Conservation (phyloP, 2,329 filamentous ascomycete species). For the Diaporthe eres region DNA sequence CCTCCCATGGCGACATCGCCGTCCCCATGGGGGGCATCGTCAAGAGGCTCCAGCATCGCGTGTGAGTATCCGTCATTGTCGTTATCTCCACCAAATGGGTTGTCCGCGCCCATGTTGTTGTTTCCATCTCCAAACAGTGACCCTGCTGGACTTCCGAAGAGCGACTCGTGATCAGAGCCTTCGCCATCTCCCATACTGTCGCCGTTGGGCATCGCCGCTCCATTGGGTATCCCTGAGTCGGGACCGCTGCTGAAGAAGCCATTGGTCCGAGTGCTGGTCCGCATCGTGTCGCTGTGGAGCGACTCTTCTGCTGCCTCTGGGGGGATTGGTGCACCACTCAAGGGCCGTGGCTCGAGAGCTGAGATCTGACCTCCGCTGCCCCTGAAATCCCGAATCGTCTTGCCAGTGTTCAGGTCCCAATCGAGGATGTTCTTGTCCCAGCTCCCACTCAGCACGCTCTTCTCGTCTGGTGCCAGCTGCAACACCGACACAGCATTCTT, state of each 20-base stretch:
- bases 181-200: conserved; percentile 67
- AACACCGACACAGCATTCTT: conserved; percentile 93
- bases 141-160: conserved; percentile 86
- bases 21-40: conserved; percentile 56
- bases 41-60: conserved; percentile 70
- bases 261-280: conserved; percentile 80
- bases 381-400: conserved; percentile 81
- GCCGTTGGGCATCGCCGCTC: conserved; percentile 53
- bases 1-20: conserved; percentile 54
- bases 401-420: conserved; percentile 93
- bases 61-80: conserved; percentile 74
- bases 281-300: conserved; percentile 76
- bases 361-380: conserved; percentile 88
- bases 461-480: conserved; percentile 86
- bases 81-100: conserved; percentile 84
- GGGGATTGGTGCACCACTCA: conserved; percentile 81
- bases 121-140: conserved; percentile 88
- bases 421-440: conserved; percentile 97
- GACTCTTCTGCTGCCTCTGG: conserved; percentile 75
- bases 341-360: conserved; percentile 86
- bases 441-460: conserved; percentile 88
- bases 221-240: conserved; percentile 45
- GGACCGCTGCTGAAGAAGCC: conserved; percentile 60
- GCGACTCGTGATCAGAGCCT: conserved; percentile 81
- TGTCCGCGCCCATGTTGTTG: conserved; percentile 50